phyloP scores from a whole-genome alignment of 192 early-diverging fungal genomes.

The Coemansia sp. region DNA sequence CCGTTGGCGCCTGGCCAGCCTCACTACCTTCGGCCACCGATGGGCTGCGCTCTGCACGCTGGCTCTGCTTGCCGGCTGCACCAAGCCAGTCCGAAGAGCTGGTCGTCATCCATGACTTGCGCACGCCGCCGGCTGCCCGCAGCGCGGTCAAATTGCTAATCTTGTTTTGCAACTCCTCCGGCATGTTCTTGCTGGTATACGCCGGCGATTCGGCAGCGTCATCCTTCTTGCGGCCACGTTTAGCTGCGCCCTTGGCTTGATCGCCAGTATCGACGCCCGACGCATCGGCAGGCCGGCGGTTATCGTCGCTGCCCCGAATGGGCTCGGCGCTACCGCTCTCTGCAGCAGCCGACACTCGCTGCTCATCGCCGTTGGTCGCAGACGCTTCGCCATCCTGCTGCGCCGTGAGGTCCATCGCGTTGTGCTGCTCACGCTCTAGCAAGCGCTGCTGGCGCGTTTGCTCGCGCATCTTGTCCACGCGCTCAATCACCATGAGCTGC shows the following conservation, averaged over 20 bases:
- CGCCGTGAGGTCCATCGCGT: conserved; percentile 15
- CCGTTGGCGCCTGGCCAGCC: too few relatives aligned
- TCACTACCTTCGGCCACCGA: too few relatives aligned
- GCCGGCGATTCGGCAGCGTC: conserved; percentile 23
- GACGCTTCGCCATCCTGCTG: conserved; percentile 18
- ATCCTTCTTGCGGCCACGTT: conserved; percentile 51
- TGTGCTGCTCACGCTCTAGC: conserved; percentile 43
- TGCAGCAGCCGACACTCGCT: background rate
- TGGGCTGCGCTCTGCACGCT: too few relatives aligned
- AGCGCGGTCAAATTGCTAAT: conserved; percentile 60
- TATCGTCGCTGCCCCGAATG: background rate
- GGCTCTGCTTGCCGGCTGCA: background rate
- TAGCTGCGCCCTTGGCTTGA: conserved; percentile 12
- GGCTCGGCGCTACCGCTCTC: background rate
- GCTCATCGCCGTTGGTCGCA: background rate
- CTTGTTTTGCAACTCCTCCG: conserved; percentile 51
- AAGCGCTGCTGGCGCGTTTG: conserved; percentile 53
- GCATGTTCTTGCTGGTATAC: conserved; percentile 51
- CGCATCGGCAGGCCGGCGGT: background rate
- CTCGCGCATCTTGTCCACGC: conserved; percentile 64
- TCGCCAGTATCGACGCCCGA: conserved; percentile 35
- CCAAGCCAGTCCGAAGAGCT: conserved; percentile 22
- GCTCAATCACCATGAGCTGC: conserved; percentile 67
- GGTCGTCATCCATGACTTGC: conserved; percentile 58
- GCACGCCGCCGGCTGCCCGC: conserved; percentile 53